A percentile compares a stretch with the other conserved stretches of the same genome.
Evolutionary conservation across 345 rosid genomes (phyloP).

Genomic region (Salix exigua): DNA sequence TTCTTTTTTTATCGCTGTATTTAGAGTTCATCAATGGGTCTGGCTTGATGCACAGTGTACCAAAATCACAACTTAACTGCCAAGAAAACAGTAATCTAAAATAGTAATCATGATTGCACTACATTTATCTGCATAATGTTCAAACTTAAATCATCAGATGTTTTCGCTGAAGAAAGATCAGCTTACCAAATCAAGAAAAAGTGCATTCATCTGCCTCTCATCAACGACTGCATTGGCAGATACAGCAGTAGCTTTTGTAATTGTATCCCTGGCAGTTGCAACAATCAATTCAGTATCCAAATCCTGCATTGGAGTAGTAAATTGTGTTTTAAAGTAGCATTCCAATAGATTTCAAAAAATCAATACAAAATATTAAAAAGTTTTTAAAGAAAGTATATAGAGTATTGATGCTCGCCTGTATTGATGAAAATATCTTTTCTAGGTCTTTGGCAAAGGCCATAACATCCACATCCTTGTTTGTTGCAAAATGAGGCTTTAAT

Average conservation of each 20-base stretch:
- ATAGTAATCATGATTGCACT: neutral
- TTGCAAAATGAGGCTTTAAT: constrained; percentile 34
- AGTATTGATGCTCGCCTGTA: constrained; percentile 67
- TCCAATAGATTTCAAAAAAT: neutral
- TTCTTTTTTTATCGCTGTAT: neutral
- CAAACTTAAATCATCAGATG: neutral
- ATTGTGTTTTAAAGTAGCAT: neutral
- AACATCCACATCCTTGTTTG: constrained; percentile 72
- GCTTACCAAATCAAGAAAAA: constrained; percentile 88
- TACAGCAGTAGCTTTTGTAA: constrained; percentile 66
- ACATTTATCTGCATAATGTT: neutral
- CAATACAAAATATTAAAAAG: neutral
- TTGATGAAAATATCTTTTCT: constrained; percentile 81
- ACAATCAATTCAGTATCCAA: constrained; percentile 80
- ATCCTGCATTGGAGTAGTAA: constrained; percentile 47
- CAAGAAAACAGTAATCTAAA: neutral
- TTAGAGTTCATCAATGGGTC: neutral
- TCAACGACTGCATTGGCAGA: constrained; percentile 84
- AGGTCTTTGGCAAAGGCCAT: constrained; percentile 86
- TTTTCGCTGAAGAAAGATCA: neutral
- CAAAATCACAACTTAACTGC: neutral
- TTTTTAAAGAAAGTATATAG: neutral
- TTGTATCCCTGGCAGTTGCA: constrained; percentile 74
- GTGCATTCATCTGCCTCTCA: constrained; percentile 97
- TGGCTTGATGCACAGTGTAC: neutral